Base-by-base conservation (phyloP, 2,329 filamentous ascomycete genomes). In the Sclerotinia minor region DNA sequence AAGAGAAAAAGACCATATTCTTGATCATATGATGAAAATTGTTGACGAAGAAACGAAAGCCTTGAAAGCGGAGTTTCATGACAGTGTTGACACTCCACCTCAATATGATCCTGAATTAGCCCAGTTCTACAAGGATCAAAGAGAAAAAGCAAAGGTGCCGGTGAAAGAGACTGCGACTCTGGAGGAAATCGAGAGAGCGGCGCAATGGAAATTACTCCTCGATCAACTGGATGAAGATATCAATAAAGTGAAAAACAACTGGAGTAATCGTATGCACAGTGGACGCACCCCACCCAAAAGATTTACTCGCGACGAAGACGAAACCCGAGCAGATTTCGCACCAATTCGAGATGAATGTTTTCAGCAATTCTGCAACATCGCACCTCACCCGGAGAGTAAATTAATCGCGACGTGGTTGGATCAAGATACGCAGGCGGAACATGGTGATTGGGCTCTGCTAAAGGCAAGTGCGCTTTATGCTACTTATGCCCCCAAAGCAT, bases 21-120 rank as follows among this genome's bases (percentile, higher is more conserved):
- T 90, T 6, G 89, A 92, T 73, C 81, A 83, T 49, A 78, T 92
- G 9, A 87, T 85, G 70, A 89, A 87, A 24, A 79, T 87, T 2
- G 83, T 86, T 0, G 76, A 81, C 17, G 76, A 67, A 2, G 78
- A 79, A 29, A 76, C 80, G n/a, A 69, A 74, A 0, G 72, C 75
- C 21, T 78, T 78, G 0, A 32, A 24, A 3, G 9, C 38, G n/a
- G 32, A 57, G 1, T 35, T 57, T 57, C 13, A 32, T n/a, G 38
- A 8, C 17, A 55, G 49, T 6, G 67, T 76, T 3, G 52, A 35
- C 19, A 49, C 68, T 2, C 64, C 64, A 19, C 59, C 64, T 11
- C 50, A 29, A 3, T 75, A 71, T 35, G 73, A 76, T 19, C 69
- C 72, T 6, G 71, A 77, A 32, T 63, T 78, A 13, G 70, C 70